phyloP scores from a whole-genome alignment of 148 eudicot genomes.

The Selenicereus undatus region DNA sequence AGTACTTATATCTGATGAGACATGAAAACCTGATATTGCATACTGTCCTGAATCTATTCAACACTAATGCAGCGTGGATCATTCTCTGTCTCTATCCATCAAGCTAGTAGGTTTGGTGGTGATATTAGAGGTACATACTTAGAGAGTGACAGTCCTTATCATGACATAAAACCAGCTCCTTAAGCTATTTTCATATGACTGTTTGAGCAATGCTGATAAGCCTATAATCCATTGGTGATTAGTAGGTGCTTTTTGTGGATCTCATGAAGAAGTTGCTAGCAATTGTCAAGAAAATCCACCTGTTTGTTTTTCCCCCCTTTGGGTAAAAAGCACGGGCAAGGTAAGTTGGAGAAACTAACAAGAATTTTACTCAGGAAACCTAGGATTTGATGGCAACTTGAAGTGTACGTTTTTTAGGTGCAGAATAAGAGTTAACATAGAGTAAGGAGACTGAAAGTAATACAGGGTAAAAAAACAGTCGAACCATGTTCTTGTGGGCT shows the following conservation, averaged over 20 bases:
- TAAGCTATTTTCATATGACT: too few species aligned
- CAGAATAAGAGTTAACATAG: too few species aligned
- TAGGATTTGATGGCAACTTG: not conserved
- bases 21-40: not conserved
- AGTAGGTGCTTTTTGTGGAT: not conserved
- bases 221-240: not conserved
- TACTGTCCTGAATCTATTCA: not conserved
- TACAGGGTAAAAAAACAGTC: too few species aligned
- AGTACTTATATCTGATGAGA: not conserved
- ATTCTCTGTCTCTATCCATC: too few species aligned
- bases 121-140: not conserved
- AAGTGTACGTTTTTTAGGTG: not conserved
- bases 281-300: not conserved
- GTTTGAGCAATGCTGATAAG: too few species aligned
- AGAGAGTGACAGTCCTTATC: not conserved
- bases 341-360: too few species aligned
- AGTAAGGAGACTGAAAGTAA: too few species aligned
- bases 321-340: not conserved
- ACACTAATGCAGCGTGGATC: not conserved
- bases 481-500: too few species aligned
- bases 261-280: not conserved
- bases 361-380: not conserved
- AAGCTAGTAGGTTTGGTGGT: not conserved
- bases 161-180: too few species aligned
- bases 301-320: not conserved